Percentiles rank a stretch among this genome's conserved stretches.
Evolutionary conservation across 768 basidiomycete species (phyloP).

Genomic region (Austroboletus eburneus): DNA sequence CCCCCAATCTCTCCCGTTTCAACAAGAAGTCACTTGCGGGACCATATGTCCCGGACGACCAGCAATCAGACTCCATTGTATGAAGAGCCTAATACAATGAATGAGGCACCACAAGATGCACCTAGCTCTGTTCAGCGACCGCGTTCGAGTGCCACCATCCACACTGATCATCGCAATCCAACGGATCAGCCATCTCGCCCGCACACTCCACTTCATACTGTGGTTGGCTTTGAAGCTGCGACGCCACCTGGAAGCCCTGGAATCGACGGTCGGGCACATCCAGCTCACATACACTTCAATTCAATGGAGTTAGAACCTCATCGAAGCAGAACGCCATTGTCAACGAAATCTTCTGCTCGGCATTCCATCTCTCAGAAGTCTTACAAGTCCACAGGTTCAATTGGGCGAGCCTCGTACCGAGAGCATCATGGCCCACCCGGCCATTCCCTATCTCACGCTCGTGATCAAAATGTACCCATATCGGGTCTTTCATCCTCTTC

Average conservation of each 20-base stretch:
- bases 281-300: background rate
- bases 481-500: background rate
- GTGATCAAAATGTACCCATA: background rate
- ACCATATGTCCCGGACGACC: slow-evolving; percentile 1
- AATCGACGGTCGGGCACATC: background rate
- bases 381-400: slow-evolving; percentile 9
- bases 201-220: background rate
- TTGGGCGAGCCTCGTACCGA: slow-evolving; percentile 23
- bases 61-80: slow-evolving; percentile 14
- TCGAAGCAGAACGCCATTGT: slow-evolving; percentile 9
- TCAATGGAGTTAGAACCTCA: background rate
- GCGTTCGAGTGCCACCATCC: background rate
- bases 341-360: slow-evolving; percentile 14
- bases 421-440: slow-evolving; percentile 14
- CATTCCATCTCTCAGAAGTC: slow-evolving; percentile 15
- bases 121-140: background rate
- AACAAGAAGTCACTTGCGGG: slow-evolving; percentile 11
- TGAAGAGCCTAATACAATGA: slow-evolving; percentile 12
- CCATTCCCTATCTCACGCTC: slow-evolving; percentile 6
- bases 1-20: slow-evolving; percentile 12
- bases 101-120: background rate
- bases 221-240: background rate
- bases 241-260: background rate
- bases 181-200: background rate
- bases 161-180: background rate